Evolutionary conservation across 352 stramenopile genomes (phyloP), one percentile per base, ranked within the genome.

Genomic region (Pythium volutum): DNA sequence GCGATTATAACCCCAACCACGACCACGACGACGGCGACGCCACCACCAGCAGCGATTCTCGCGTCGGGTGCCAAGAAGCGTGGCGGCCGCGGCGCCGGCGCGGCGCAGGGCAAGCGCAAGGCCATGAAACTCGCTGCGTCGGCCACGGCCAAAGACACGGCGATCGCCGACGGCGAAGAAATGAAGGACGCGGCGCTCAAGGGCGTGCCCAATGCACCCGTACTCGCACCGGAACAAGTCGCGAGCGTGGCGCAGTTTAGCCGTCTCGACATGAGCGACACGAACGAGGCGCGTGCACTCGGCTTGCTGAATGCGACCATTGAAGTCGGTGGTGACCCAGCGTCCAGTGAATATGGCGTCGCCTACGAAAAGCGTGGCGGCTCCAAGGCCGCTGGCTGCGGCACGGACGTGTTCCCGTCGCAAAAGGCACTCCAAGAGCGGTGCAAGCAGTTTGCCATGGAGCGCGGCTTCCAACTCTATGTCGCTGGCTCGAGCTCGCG

Each of bases 391-490:
- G 51, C 77, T 0, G 83, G 83, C 25, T 89, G 79, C 56, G 69
- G 77, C 34, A 67, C 65, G 10, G 77, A 87, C 41, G 76, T 88
- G 27, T 92, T 90, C 25, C 33, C 55, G 26, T 79, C 69, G 29
- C 83, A 92, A 55, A 82, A 83, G 49, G 60, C 66, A 42, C 68
- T 92, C 9, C 83, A 92, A 60, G 80, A 88, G 59, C 73, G 83
- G 38, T 90, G 83, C 73, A 92, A 92, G 51, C 71, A 88, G 68
- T 87, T 93, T 51, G 81, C 80, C 33, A 83, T 87, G 77, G 70
- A 79, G 50, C 77, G 81, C 9, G 81, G 84, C 39, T 91, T 93
- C 48, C 84, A 93, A 64, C 39, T 90, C 31, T 75, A 85, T 52
- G 83, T 93, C 4, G 66, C 81, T 0, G 71, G 79, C 49, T 89